Evolutionary conservation across 2,329 filamentous ascomycete genomes (phyloP).

Genomic region (Diaporthe helianthi): DNA sequence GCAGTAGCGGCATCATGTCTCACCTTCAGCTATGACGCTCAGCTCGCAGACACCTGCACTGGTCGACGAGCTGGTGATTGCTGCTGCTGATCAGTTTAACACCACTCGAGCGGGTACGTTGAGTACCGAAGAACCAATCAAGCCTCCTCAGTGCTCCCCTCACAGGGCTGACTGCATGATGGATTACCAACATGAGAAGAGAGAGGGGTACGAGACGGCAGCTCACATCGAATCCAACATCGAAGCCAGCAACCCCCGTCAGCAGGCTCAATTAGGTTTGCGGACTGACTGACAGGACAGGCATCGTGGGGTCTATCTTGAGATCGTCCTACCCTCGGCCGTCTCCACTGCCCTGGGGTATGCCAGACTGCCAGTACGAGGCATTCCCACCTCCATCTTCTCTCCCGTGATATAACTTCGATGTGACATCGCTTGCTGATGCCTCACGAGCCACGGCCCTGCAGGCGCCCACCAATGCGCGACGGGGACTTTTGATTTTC

Average conservation of each 20-base stretch:
- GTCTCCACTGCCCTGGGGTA: background rate
- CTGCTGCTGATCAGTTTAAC: background rate
- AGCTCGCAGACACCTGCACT: background rate
- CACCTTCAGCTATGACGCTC: constrained; percentile 8
- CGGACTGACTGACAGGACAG: constrained; percentile 13
- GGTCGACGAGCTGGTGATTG: background rate
- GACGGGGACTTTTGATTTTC: background rate
- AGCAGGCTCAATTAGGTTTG: constrained; percentile 23
- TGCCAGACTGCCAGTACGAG: background rate
- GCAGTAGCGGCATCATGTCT: background rate
- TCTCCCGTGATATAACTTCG: constrained; percentile 3
- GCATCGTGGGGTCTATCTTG: constrained; percentile 12
- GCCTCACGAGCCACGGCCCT: background rate
- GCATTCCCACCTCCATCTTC: background rate
- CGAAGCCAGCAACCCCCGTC: constrained; percentile 1
- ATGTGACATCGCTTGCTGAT: constrained; percentile 18
- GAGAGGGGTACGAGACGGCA: background rate
- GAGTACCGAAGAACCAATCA: background rate
- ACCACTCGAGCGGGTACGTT: background rate
- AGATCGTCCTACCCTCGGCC: constrained; percentile 2
- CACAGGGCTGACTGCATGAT: background rate
- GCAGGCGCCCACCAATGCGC: background rate
- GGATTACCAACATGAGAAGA: background rate
- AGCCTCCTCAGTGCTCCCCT: background rate
- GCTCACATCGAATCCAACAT: background rate